These are phyloP conservation scores for Wickerhamiella cacticola DNA, from an alignment of 805 yeast species.

Conservation along the genomic window DNA sequence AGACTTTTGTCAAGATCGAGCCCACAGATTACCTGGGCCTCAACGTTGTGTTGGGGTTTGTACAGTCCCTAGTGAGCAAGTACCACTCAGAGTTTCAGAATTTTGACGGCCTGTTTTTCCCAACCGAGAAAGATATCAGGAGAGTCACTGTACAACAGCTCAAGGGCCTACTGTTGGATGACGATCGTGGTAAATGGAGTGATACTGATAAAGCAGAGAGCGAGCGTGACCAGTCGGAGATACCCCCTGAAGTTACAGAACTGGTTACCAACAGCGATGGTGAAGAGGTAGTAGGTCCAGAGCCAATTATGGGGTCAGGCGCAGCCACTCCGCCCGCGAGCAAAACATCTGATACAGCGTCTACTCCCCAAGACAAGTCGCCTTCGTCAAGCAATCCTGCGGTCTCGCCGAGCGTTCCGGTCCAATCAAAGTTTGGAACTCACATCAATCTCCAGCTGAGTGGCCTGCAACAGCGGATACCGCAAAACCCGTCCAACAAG, in stretches of 20 bases:
- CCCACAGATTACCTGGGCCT: constrained; percentile 59
- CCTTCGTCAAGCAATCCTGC: neutral
- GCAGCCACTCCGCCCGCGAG: neutral
- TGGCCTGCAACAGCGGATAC: constrained; percentile 40
- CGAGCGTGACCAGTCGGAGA: constrained; percentile 1
- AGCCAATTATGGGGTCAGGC: neutral
- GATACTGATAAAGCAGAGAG: neutral
- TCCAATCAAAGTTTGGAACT: constrained; percentile 20
- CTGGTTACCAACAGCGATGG: neutral
- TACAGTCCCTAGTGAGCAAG: constrained; percentile 69
- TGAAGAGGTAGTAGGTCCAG: neutral
- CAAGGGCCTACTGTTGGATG: constrained; percentile 47
- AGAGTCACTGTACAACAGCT: constrained; percentile 81
- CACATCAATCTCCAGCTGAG: constrained; percentile 18
- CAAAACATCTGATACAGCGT: neutral
- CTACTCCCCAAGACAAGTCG: no score
- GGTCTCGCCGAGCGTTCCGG: neutral
- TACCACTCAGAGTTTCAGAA: constrained; percentile 80
- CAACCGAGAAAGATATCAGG: constrained; percentile 86
- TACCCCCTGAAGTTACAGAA: neutral
- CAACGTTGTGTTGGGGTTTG: constrained; percentile 53
- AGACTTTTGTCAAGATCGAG: constrained; percentile 41
- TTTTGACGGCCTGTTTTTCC: constrained; percentile 68
- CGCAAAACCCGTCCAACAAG: neutral
- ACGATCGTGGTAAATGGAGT: constrained; percentile 12